Base-by-base conservation (phyloP, 2,329 filamentous ascomycete species). In the Keithomyces neogunnii region DNA sequence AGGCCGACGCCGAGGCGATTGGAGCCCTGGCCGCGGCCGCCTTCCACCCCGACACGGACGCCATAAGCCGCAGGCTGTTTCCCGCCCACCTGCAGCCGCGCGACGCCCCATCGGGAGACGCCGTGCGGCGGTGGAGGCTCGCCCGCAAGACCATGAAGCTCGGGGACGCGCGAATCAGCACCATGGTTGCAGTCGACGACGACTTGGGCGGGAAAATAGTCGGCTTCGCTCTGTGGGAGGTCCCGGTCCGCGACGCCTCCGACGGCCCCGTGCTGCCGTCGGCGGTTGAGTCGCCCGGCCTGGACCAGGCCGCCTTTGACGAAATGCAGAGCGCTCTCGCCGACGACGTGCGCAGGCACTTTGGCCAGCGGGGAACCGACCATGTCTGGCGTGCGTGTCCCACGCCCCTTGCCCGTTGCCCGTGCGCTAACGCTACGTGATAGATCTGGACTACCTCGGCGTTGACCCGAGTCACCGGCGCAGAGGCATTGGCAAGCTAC, bases 1-100 rank as follows among this genome's bases (percentile, higher is more conserved):
- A 59, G 42, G 56, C 55, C 42, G 63, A 66, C 36, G 48, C 55
- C n/a, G 49, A 51, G 8, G 52, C 51, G n/a, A 57, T 64, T 42
- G 63, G 57, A n/a, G 49, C 50, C 35, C 54, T 66, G 46, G 57
- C 53, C 40, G 33, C 26, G 8, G 56, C 54, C 26, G 60, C 61
- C 8, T 66, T 65, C 50, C 42, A 57, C 48, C 55, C 54, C 8
- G 29, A 47, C 29, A 56, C 44, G 4, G 57, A 59, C 38, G 47
- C 28, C 47, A 58, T 59, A 26, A 40, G 52, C 5, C 51, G 50
- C 10, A 43, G 46, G 28, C 36, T 58, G 19, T 60, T 56, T 38
- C 58, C 58, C 10, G 39, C 11, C 11, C 53, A 45, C 29, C 50
- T 57, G 43, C 52, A 52, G 49, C 52, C 49, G n/a, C 39, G 48